phyloP scores from a whole-genome alignment of 495 filamentous ascomycete species.

The Trichocladium antarcticum region DNA sequence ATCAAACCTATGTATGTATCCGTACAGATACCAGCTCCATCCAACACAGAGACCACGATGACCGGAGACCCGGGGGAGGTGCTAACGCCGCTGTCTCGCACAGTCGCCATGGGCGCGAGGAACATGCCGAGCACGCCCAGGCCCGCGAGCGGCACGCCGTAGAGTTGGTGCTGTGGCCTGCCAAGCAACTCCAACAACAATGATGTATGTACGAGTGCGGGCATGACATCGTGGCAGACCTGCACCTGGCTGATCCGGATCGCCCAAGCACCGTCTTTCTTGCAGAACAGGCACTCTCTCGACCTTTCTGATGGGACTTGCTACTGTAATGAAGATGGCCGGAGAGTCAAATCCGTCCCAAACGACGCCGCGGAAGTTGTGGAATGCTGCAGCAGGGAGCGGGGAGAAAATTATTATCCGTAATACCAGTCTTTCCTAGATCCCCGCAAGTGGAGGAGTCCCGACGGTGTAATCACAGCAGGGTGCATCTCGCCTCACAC shows the following conservation, averaged over 20 bases:
- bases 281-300: neutral
- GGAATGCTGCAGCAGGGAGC: neutral
- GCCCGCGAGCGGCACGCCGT: too few species aligned
- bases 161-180: too few species aligned
- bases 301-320: neutral
- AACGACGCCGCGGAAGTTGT: too few species aligned
- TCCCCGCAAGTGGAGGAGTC: conserved; percentile 3
- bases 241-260: neutral
- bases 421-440: neutral
- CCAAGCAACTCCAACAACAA: neutral
- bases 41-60: too few species aligned
- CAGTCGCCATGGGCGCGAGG: too few species aligned
- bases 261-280: neutral
- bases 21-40: neutral
- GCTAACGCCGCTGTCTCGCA: too few species aligned
- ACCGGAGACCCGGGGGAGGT: neutral
- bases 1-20: neutral
- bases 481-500: neutral
- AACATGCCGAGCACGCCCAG: too few species aligned
- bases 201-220: conserved; percentile 1
- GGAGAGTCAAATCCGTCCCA: too few species aligned
- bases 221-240: conserved; percentile 1
- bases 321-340: too few species aligned
- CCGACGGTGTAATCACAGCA: conserved; percentile 3
- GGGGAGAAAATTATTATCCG: neutral